Evolutionary conservation across 495 filamentous ascomycete genomes (phyloP).

Genomic region (Penicillium psychrofluorescens): DNA sequence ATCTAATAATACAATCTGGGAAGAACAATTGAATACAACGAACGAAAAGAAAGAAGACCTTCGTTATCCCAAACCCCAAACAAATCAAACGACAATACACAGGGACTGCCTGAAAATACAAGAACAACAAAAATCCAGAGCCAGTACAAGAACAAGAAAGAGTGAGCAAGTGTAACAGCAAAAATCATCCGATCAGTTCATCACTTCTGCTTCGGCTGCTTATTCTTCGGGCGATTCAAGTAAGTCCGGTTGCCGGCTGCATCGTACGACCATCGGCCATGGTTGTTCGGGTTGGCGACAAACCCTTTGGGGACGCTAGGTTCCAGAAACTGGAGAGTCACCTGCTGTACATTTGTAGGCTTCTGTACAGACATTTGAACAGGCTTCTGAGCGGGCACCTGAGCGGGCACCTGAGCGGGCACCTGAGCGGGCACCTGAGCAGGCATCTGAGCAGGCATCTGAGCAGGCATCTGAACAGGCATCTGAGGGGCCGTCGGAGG

Average conservation of each 20-base stretch:
- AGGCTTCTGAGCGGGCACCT: neutral
- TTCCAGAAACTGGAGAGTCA: conserved; percentile 3
- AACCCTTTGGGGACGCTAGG: conserved; percentile 9
- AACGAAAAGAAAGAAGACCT: no score
- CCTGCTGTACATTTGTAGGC: neutral
- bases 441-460: no score
- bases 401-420: neutral
- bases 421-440: neutral
- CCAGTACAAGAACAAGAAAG: no score
- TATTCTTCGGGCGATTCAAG: conserved; percentile 13
- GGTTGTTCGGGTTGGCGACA: conserved; percentile 20
- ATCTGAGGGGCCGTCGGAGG: no score
- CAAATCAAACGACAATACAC: no score
- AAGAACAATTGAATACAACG: no score
- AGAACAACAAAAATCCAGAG: no score
- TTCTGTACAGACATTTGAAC: neutral
- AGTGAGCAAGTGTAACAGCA: no score
- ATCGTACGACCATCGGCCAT: conserved; percentile 13
- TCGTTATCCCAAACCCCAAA: no score
- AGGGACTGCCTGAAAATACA: no score
- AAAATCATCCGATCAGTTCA: no score
- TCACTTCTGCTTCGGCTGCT: neutral
- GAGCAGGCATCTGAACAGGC: neutral
- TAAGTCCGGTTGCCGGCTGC: conserved; percentile 7
- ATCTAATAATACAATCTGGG: no score